Base-by-base conservation (phyloP, 768 basidiomycete genomes). In the Stropharia rugosoannulata region DNA sequence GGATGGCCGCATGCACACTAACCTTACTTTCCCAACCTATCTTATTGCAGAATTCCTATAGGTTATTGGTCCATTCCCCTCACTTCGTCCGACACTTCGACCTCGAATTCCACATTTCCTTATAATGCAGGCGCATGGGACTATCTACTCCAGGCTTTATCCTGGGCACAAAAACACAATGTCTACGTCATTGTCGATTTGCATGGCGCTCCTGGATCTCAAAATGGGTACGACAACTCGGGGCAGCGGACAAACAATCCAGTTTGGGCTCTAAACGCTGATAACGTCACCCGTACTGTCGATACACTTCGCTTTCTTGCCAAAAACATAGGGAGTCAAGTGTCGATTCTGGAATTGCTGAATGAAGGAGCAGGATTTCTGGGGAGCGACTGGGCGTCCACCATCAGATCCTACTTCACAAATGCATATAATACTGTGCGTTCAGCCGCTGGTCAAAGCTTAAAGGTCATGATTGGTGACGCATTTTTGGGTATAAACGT, bases 51-150 rank as follows among this genome's bases (percentile, higher is more conserved):
- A 29, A 85, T 90, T 63, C 87, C 87, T 5, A 57, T 89, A 5
- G 87, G 87, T 8, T 90, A 85, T 66, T 90, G 88, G 88, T 86
- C 86, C n/a, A 80, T 89, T n/a, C 87, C 87, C 0, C 69, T 86
- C 35, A 80, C 80, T 3, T 72, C 82, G 32, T 68, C 77, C 12
- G 79, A 82, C 58, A 85, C 84, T 5, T 75, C 77, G 47, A 71
- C 65, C 5, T 73, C 74, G 15, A 76, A 77, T 3, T 79, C 77
- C 15, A 73, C 76, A 12, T 65, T 72, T 2, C 86, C 86, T 0
- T 88, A 82, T 64, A 74, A 79, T 44, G 66, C 83, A 0, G 87
- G 87, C 8, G 87, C 86, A 29, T 89, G 86, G 81, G 77, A 84
- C 2, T 87, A 87, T 68, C 76, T 90, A 57, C 73, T 86, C 16